A percentile compares a stretch with the other conserved stretches of the same genome.
phyloP scores from a whole-genome alignment of 345 rosid genomes.

The Heritiera fomes region DNA sequence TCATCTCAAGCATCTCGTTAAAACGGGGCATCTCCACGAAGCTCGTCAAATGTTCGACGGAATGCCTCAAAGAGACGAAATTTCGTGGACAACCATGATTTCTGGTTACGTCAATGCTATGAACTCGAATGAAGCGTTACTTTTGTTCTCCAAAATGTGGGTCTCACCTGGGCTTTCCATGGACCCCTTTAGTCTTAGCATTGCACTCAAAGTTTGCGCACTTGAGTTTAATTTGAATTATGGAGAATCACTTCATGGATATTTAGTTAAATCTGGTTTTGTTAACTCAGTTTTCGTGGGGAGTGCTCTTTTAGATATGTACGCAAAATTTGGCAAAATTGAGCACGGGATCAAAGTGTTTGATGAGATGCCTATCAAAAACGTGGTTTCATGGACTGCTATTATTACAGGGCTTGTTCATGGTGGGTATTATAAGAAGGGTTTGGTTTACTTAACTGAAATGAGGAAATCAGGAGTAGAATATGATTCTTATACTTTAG shows the following conservation, averaged over 20 bases:
- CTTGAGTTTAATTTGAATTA: slow-evolving; percentile 38
- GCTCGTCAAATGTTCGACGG: slow-evolving; percentile 76
- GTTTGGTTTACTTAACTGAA: slow-evolving; percentile 58
- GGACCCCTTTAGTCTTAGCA: slow-evolving; percentile 69
- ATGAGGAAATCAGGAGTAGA: slow-evolving; percentile 55
- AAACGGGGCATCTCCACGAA: slow-evolving; percentile 35
- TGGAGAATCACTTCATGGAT: slow-evolving; percentile 74
- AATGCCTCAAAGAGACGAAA: slow-evolving; percentile 65
- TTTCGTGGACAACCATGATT: slow-evolving; percentile 77
- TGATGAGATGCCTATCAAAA: slow-evolving; percentile 60
- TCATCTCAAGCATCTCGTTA: slow-evolving; percentile 36
- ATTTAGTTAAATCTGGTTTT: slow-evolving; percentile 53
- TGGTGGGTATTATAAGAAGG: slow-evolving; percentile 52
- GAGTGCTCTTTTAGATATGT: slow-evolving; percentile 71
- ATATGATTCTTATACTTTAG: slow-evolving; percentile 57
- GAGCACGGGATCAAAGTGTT: slow-evolving; percentile 58
- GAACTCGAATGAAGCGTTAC: slow-evolving; percentile 55
- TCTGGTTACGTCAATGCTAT: slow-evolving; percentile 60
- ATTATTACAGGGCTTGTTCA: slow-evolving; percentile 76
- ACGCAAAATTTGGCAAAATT: slow-evolving; percentile 52
- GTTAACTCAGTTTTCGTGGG: slow-evolving; percentile 69
- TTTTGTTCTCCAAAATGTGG: slow-evolving; percentile 65
- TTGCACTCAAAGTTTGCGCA: slow-evolving; percentile 76
- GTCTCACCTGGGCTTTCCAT: slow-evolving; percentile 45
- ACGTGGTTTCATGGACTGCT: slow-evolving; percentile 84